Percentiles rank a stretch among this genome's conserved stretches.
phyloP scores from a whole-genome alignment of 176 grass and related monocot genomes.

The Triticum turgidum region DNA sequence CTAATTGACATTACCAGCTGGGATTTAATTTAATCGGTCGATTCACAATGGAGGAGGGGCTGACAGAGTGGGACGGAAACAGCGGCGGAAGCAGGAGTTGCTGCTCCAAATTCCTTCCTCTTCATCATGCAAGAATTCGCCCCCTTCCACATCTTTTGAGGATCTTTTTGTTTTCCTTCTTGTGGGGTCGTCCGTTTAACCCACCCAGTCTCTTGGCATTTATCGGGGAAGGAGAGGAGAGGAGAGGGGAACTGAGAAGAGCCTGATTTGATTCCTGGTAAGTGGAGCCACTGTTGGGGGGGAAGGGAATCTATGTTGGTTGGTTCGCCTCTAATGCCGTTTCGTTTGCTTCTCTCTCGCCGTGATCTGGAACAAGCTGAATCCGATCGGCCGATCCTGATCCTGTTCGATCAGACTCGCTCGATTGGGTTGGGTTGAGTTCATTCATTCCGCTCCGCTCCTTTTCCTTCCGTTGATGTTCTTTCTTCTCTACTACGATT shows the following conservation, averaged over 20 bases:
- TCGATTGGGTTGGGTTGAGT: not conserved
- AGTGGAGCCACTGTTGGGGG: conserved; percentile 12
- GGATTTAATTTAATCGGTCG: not conserved
- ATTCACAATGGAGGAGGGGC: not conserved
- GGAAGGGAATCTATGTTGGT: not conserved
- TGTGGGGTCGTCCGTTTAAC: not conserved
- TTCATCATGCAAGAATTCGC: not conserved
- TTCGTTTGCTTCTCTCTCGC: not conserved
- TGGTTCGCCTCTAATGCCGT: not conserved
- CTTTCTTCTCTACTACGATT: not conserved
- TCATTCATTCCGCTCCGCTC: not conserved
- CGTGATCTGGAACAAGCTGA: conserved; percentile 12
- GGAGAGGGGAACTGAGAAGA: not conserved
- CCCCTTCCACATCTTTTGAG: not conserved
- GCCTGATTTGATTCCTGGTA: conserved; percentile 20
- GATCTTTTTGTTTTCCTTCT: not conserved
- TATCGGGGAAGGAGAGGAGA: not conserved
- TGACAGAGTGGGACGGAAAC: not conserved
- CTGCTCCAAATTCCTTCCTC: not conserved
- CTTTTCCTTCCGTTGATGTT: not conserved
- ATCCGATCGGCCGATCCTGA: conserved; percentile 12
- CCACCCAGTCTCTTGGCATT: not conserved
- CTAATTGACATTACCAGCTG: not conserved
- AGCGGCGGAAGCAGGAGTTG: not conserved
- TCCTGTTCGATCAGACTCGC: conserved; percentile 8